Evolutionary conservation across 1,284 basidiomycete genomes (phyloP), one percentile per base, ranked within the genome.

Genomic region (Ganoderma boninense): DNA sequence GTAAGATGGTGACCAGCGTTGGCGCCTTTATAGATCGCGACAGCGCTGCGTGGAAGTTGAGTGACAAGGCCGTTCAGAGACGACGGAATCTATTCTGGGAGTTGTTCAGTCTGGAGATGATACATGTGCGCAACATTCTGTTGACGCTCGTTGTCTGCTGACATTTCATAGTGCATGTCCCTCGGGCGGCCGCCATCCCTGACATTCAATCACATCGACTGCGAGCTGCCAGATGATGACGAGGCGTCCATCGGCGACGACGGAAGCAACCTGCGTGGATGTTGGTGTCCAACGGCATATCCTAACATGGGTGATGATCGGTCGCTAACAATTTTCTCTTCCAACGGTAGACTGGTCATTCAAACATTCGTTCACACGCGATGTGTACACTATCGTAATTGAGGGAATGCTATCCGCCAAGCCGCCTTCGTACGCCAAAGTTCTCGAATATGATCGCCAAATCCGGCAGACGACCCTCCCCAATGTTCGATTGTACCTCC

Each of bases 41-140:
- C 68, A 82, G 82, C 71, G 81, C 81, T 11, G 78, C 79, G 68
- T 86, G 84, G 84, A 83, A 84, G 62, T 74, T 80, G 20, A 78
- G 77, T 43, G 75, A 80, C 7, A 79, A 81, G 69, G 77, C 80
- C 52, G 82, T 82, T 1, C 81, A 85, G 61, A 76, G 82, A 43
- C 79, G 85, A 26, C 75, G 85, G 26, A 82, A 81, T 64, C 78
- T 85, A 13, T 86, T 85, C 72, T 86, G 85, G 85, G 84, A 86
- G 71, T 71, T 85, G 16, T 82, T 80, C 69, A 74, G 79, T 20
- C 76, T 80, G 11, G 83, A 84, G 64, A 75, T 78, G 42, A 80
- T 80, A 70, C 82, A 83, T 70, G 83, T 84, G 69, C 67, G 80
- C 74, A 49, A 18, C 65, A 54, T 23, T 56, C 38, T 46, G 42